Base-by-base conservation (phyloP, 768 basidiomycete genomes). In the Boletus tylopilopsis region DNA sequence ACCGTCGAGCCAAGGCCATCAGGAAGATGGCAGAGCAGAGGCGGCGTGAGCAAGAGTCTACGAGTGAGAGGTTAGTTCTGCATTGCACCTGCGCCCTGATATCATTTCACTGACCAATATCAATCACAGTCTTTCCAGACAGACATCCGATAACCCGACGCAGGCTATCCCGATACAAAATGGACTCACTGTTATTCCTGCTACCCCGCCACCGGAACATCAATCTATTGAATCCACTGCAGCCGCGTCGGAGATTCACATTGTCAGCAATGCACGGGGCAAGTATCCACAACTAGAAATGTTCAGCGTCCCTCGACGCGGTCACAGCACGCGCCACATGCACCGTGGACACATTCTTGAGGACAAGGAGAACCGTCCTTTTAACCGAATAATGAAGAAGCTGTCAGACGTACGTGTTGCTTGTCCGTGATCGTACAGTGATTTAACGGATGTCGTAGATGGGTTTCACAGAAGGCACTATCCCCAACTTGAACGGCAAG, bases 381-480 rank as follows among this genome's bases (percentile, higher is more conserved):
- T 76, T 9, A 67, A 71, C 43, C 73, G 81, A 39, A 80, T 87
- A 55, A 75, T 72, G 48, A 78, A 66, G 57, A 77, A 80, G 56
- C 70, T 90, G 15, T 76, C 77, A 46, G 87, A 85, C 61, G 85
- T 88, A 64, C 43, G 81, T 76, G 10, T 27, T 44, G 3, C 49
- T 32, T 37, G 11, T 35, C 48, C 24, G 22, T 42, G 38, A 6
- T 34, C 30, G 4, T 24, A 33, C 58, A 61, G 18, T 59, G 46
- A 40, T 19, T n/a, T 50, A 23, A 58, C 42, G 18, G 7, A 45
- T 13, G n/a, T 36, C 21, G 13, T 35, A 88, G 86, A 87, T 88
- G 86, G 86, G 86, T n/a, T 87, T 88, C 56, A 81, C 79, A 11
- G 74, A 81, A 47, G 69, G 69, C 40, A 72, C 74, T 16, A 75